Conservation (phyloP, 2,329 filamentous ascomycete species). For the Cryoendolithus antarcticus region DNA sequence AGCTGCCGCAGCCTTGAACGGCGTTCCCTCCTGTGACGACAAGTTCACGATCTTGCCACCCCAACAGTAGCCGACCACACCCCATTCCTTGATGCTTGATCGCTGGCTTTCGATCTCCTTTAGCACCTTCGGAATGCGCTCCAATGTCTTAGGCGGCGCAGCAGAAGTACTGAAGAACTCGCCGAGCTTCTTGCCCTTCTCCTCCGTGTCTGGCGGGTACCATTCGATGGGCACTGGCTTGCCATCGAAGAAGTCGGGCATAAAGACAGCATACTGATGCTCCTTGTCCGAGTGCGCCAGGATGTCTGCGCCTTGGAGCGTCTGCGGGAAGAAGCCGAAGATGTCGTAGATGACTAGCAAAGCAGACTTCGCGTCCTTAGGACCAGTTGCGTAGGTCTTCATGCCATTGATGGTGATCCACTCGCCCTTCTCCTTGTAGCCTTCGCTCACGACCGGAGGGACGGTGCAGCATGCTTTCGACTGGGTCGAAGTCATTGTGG, state of each 20-base stretch:
- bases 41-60: slow-evolving; percentile 42
- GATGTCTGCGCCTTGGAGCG: slow-evolving; percentile 51
- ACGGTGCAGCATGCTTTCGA: slow-evolving; percentile 35
- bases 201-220: slow-evolving; percentile 45
- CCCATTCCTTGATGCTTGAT: slow-evolving; percentile 41
- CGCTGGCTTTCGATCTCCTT: slow-evolving; percentile 40
- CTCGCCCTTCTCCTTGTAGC: slow-evolving; percentile 45
- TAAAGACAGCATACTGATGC: slow-evolving; percentile 64
- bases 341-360: slow-evolving; percentile 50
- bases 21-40: slow-evolving; percentile 36
- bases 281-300: slow-evolving; percentile 41
- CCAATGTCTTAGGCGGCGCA: slow-evolving; percentile 44
- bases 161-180: slow-evolving; percentile 47
- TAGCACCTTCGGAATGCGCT: slow-evolving; percentile 43
- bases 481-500: slow-evolving; percentile 18
- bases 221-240: slow-evolving; percentile 51
- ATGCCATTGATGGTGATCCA: slow-evolving; percentile 48
- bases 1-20: slow-evolving; percentile 45
- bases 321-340: slow-evolving; percentile 53
- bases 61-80: slow-evolving; percentile 51
- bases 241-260: slow-evolving; percentile 84
- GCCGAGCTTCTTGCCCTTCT: slow-evolving; percentile 47
- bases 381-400: slow-evolving; percentile 51
- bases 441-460: slow-evolving; percentile 35
- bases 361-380: slow-evolving; percentile 40